phyloP scores from a whole-genome alignment of 345 rosid genomes.

The Cardamine resedifolia region DNA sequence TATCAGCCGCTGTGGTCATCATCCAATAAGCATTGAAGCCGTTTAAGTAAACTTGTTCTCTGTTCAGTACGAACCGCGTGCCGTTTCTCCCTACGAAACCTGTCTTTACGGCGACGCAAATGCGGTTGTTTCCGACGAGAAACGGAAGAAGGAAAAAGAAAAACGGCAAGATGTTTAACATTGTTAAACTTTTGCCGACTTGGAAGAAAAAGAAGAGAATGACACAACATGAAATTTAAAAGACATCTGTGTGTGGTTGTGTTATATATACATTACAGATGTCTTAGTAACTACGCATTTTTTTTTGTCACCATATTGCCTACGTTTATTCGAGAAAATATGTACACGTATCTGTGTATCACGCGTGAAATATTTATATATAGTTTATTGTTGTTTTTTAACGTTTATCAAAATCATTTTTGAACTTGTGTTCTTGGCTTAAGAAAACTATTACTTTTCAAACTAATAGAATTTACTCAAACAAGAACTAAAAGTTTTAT shows the following conservation, averaged over 20 bases:
- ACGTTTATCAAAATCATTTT: conserved; percentile 18
- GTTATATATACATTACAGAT: conserved; percentile 29
- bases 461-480: background rate
- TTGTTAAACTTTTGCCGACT: conserved; percentile 28
- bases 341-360: background rate
- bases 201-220: background rate
- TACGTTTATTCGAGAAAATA: conserved; percentile 8
- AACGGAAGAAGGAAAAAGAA: conserved; percentile 30
- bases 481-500: background rate
- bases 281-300: conserved; percentile 32
- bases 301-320: conserved; percentile 25
- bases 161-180: conserved; percentile 24
- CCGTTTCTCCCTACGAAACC: conserved; percentile 47
- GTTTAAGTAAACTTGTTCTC: conserved; percentile 52
- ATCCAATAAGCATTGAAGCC: conserved; percentile 92
- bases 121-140: conserved; percentile 27
- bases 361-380: conserved; percentile 14
- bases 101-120: conserved; percentile 18
- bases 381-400: background rate
- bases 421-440: background rate
- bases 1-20: conserved; percentile 62
- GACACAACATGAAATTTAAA: conserved; percentile 12
- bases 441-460: conserved; percentile 3
- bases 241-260: conserved; percentile 14
- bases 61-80: conserved; percentile 44